Percentiles rank a stretch among this genome's conserved stretches.
These are phyloP conservation scores for Monosporascus ibericus DNA, from an alignment of 2,329 filamentous ascomycete species.

Conservation along the genomic window DNA sequence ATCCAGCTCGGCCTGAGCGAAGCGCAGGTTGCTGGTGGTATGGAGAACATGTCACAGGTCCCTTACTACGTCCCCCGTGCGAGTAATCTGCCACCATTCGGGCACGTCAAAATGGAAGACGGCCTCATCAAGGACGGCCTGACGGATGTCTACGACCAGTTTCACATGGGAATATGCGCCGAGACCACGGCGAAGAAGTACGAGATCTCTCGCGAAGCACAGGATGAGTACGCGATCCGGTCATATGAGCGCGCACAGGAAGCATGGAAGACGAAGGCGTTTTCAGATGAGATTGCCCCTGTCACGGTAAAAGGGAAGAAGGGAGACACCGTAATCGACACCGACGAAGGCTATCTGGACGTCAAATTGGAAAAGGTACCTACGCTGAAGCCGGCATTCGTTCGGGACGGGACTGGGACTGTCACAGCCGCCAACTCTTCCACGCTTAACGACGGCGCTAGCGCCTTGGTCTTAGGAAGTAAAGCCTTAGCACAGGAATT, in stretches of 20 bases:
- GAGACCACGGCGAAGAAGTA: constrained; percentile 91
- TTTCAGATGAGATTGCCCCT: constrained; percentile 83
- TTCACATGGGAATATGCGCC: constrained; percentile 97
- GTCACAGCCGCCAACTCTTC: constrained; percentile 94
- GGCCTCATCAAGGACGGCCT: constrained; percentile 91
- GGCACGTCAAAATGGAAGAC: constrained; percentile 81
- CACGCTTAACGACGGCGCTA: constrained; percentile 90
- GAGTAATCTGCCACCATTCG: constrained; percentile 78
- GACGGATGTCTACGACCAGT: constrained; percentile 92
- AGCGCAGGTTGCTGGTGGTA: constrained; percentile 86
- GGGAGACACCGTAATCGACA: constrained; percentile 70
- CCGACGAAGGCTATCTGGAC: constrained; percentile 85
- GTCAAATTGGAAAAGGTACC: constrained; percentile 82
- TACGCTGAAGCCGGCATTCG: constrained; percentile 84
- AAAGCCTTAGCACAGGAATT: constrained; percentile 76
- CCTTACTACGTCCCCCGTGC: constrained; percentile 85
- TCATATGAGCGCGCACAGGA: constrained; percentile 86
- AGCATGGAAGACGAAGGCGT: constrained; percentile 77
- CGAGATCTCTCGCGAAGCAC: constrained; percentile 72
- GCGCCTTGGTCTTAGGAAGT: constrained; percentile 78
- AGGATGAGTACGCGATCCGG: constrained; percentile 85
- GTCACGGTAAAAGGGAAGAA: constrained; percentile 82
- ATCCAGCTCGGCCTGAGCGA: constrained; percentile 88
- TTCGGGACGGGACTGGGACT: constrained; percentile 77
- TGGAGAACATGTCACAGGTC: constrained; percentile 96